Percentiles rank a stretch among this genome's conserved stretches.
Evolutionary conservation across 2,329 filamentous ascomycete species (phyloP).

Genomic region (Aspergillus fischeri): DNA sequence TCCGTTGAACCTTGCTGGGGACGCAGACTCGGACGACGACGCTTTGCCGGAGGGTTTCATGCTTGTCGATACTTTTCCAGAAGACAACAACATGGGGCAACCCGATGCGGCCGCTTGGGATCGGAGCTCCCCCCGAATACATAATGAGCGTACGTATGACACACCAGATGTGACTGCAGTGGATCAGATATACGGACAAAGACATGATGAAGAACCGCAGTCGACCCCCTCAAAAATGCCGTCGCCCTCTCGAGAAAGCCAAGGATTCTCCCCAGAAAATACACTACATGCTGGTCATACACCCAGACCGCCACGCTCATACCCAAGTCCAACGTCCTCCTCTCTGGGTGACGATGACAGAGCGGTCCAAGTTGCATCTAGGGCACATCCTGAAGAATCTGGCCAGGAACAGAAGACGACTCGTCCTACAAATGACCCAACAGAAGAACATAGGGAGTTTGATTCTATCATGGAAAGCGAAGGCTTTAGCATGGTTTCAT

Average conservation of each 20-base stretch:
- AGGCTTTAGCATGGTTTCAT: constrained; percentile 55
- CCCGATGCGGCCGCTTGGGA: constrained; percentile 7
- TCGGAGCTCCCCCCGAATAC: constrained; percentile 14
- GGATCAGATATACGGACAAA: constrained; percentile 24
- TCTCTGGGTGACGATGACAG: constrained; percentile 36
- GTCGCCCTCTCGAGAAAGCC: constrained; percentile 25
- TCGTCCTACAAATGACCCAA: constrained; percentile 28
- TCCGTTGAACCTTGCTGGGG: constrained; percentile 28
- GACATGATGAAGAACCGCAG: constrained; percentile 24
- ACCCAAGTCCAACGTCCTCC: constrained; percentile 39
- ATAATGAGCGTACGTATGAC: constrained; percentile 24
- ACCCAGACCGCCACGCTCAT: constrained; percentile 30
- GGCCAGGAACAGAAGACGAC: not conserved
- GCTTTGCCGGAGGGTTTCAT: constrained; percentile 13
- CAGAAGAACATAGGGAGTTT: constrained; percentile 44
- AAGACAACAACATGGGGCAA: constrained; percentile 8
- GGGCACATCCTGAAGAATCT: not conserved
- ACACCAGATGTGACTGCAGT: constrained; percentile 27
- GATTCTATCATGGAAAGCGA: constrained; percentile 56
- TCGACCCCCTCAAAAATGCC: constrained; percentile 35
- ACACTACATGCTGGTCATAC: constrained; percentile 30
- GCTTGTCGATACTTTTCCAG: constrained; percentile 17
- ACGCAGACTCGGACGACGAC: constrained; percentile 22
- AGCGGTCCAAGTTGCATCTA: constrained; percentile 14
- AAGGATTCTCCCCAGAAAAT: constrained; percentile 29